Evolutionary conservation across 2,329 filamentous ascomycete species (phyloP), one percentile per base, ranked within the genome.

Genomic region (Aspergillus luchuensis): DNA sequence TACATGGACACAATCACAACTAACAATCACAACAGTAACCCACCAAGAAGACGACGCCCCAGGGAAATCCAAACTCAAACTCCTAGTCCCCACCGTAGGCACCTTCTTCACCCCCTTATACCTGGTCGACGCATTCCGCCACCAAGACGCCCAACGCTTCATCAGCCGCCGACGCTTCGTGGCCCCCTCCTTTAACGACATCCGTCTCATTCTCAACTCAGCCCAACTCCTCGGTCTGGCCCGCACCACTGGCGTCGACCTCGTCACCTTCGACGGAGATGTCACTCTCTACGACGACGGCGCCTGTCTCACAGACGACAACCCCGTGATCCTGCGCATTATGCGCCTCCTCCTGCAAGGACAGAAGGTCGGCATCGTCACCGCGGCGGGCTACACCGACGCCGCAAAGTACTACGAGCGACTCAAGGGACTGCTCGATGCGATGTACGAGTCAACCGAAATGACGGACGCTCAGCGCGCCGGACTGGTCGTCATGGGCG

Each of bases 191-290:
- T 99, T 99, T 84, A 99, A 99, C 78, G 95, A 99, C 74, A 88
- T 99, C 61, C 88, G 95, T 2, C 83, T 97, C 23, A 90, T 96
- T 55, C 86, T 99, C 67, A 99, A 99, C 79, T 95, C 95, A 41
- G 93, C 95, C 17, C 95, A 99, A 78, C 84, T 94, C 62, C 92
- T 97, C 88, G 92, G 91, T 41, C 86, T 98, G n/a, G 89, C 92
- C 15, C 87, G 86, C 23, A 80, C 82, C 48, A 89, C 90, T 21
- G 84, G 87, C 4, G 83, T 97, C 8, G 88, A 95, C 68, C 84
- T 99, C 4, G 89, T 96, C 57, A 99, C 95, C 0, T 99, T 99
- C 74, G 95, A 99, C 76, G 95, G 95, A 77, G 95, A 99, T 77
- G 92, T 99, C 54, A 99, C 95, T 1, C 84, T 99, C 21, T 99